Evolutionary conservation across 768 basidiomycete genomes (phyloP).

Genomic region (Mycena pura): DNA sequence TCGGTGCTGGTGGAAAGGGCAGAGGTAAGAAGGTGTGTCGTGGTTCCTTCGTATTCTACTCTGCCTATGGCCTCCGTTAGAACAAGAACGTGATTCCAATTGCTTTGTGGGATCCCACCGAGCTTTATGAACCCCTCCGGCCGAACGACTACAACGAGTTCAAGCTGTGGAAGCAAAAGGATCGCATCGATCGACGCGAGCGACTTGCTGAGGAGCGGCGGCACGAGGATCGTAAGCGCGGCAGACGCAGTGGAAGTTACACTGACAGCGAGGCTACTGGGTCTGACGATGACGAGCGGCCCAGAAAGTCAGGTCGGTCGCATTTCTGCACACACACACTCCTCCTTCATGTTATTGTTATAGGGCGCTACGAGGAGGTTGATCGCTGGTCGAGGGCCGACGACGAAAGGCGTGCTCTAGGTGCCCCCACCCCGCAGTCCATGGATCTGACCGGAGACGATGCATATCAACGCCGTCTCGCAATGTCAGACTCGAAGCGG

Average conservation of each 20-base stretch:
- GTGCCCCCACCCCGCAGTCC: slow-evolving; percentile 47
- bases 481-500: slow-evolving; percentile 57
- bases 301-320: slow-evolving; percentile 68
- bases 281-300: slow-evolving; percentile 70
- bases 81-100: slow-evolving; percentile 60
- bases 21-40: slow-evolving; percentile 66
- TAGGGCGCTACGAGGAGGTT: slow-evolving; percentile 57
- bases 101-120: slow-evolving; percentile 77
- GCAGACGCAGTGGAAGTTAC: slow-evolving; percentile 62
- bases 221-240: slow-evolving; percentile 62
- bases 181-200: slow-evolving; percentile 76
- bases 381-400: slow-evolving; percentile 65
- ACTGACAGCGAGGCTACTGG: slow-evolving; percentile 69
- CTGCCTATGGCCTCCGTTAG: slow-evolving; percentile 14
- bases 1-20: slow-evolving; percentile 59
- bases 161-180: slow-evolving; percentile 80
- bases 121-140: slow-evolving; percentile 80
- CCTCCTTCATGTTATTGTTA: slow-evolving; percentile 13
- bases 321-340: slow-evolving; percentile 1
- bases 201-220: slow-evolving; percentile 66
- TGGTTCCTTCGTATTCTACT: slow-evolving; percentile 1
- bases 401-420: slow-evolving; percentile 44
- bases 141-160: slow-evolving; percentile 92
- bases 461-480: slow-evolving; percentile 76
- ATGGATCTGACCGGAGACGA: slow-evolving; percentile 74